phyloP scores from a whole-genome alignment of 176 grass and related monocot genomes.

The Elymus sibiricus region DNA sequence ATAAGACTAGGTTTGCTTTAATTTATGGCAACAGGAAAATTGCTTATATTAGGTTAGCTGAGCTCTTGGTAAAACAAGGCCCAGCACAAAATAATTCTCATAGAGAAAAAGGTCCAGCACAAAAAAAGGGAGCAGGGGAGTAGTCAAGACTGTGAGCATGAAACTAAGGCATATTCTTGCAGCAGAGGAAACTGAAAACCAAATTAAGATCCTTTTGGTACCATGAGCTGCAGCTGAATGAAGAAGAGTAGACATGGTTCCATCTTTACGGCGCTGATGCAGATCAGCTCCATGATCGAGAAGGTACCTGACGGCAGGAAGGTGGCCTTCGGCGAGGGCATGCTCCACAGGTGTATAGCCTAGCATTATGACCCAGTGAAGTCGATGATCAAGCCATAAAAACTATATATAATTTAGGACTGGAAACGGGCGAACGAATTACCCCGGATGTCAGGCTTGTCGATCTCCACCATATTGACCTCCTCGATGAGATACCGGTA shows the following conservation, averaged over 20 bases:
- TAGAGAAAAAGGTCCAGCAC: not conserved
- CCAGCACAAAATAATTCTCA: not conserved
- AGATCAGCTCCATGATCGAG: too few relatives aligned
- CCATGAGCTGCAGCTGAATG: too few relatives aligned
- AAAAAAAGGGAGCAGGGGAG: not conserved
- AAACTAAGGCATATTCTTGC: not conserved
- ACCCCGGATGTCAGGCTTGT: slow-evolving; percentile 6
- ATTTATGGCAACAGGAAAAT: not conserved
- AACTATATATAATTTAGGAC: not conserved
- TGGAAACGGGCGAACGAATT: not conserved
- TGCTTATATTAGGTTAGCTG: not conserved
- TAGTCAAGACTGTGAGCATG: not conserved
- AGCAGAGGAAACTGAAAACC: not conserved
- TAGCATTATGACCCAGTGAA: not conserved
- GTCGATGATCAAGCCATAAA: not conserved
- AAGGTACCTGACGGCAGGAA: too few relatives aligned
- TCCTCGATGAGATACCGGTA: slow-evolving; percentile 11
- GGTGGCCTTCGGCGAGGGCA: too few relatives aligned
- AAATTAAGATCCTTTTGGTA: too few relatives aligned
- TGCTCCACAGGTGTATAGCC: not conserved
- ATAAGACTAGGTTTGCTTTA: not conserved
- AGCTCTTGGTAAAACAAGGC: not conserved
- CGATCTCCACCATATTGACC: slow-evolving; percentile 9
- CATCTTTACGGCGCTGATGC: too few relatives aligned
- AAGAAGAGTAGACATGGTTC: too few relatives aligned